Evolutionary conservation across 306 rosid species (phyloP), one percentile per base, ranked within the genome.

Genomic region (Malus asiatica): DNA sequence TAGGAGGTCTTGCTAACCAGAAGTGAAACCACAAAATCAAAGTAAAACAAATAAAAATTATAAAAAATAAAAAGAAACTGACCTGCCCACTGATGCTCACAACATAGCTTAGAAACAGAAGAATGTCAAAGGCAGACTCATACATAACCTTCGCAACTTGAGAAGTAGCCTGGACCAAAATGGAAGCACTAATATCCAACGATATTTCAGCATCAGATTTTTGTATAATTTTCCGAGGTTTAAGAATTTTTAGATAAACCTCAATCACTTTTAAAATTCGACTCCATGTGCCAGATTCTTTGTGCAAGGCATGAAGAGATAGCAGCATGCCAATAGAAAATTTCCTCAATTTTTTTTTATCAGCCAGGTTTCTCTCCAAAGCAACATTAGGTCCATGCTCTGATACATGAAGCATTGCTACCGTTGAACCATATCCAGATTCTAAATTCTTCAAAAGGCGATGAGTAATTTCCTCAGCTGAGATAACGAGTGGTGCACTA

Each of bases 111-210:
- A 95, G 84, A 80, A 95, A 92, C 78, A 95, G 83, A 71, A 89
- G 93, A 80, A 95, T 79, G 68, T 95, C 97, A 79, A 91, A 60
- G 70, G 98, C 89, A 77, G 91, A 89, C 83, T 92, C 97, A 76
- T 86, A 89, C 98, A 92, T 95, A 82, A 85, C 87, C 83, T 95
- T 84, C 11, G 96, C 88, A 78, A 92, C 87, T 87, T 95, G 98
- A 80, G 88, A 85, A 40, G 96, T 89, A 71, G 96, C 90, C 74
- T 92, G 97, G 67, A 90, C 97, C 85, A 90, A 62, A 70, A 88
- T 74, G 63, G 91, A 84, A 76, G 91, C 84, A 81, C 79, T 89
- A 70, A 88, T 80, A 81, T 87, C 86, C 66, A 90, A 82, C 27
- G 80, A 76, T 64, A 84, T 81, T 71, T 80, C 87, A 60, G 82